Conservation (phyloP, 2,329 filamentous ascomycete genomes). For the Fusarium succisae region DNA sequence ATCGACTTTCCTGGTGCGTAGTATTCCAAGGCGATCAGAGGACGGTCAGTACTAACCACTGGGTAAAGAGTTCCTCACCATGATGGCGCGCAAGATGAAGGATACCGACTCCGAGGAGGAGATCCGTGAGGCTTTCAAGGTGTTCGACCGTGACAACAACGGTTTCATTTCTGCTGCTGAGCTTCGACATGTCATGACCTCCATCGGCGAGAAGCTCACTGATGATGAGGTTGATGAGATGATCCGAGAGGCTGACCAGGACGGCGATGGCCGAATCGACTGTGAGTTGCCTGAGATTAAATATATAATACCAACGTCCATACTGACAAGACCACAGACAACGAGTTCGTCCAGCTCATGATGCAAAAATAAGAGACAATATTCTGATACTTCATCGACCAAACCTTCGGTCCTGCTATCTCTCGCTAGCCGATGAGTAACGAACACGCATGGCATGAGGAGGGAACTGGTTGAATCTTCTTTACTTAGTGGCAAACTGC, state of each 20-base stretch:
- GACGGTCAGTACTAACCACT: conserved; percentile 27
- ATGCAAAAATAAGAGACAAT: conserved; percentile 81
- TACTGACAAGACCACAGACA: conserved; percentile 65
- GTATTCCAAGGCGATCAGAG: background rate
- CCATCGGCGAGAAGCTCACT: conserved; percentile 89
- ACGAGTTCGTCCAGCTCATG: conserved; percentile 94
- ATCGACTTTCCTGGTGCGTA: conserved; percentile 87
- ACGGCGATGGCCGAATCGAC: conserved; percentile 88
- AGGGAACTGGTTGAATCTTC: conserved; percentile 37
- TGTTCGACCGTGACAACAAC: conserved; percentile 91
- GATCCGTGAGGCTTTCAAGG: conserved; percentile 89
- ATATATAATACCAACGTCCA: background rate
- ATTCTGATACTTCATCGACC: conserved; percentile 41
- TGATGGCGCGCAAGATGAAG: conserved; percentile 97
- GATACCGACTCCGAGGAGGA: conserved; percentile 92
- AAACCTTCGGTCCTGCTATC: conserved; percentile 28
- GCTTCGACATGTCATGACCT: conserved; percentile 90
- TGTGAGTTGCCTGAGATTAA: conserved; percentile 63
- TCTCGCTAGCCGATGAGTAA: conserved; percentile 25
- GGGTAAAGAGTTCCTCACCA: conserved; percentile 82
- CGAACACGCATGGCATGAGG: conserved; percentile 26
- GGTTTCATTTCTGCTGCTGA: conserved; percentile 91
- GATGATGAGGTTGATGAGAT: conserved; percentile 93
- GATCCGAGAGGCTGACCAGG: conserved; percentile 91
- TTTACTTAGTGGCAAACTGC: conserved; percentile 45